Conservation (phyloP, 2,329 filamentous ascomycete genomes). For the Hypocrella siamensis region DNA sequence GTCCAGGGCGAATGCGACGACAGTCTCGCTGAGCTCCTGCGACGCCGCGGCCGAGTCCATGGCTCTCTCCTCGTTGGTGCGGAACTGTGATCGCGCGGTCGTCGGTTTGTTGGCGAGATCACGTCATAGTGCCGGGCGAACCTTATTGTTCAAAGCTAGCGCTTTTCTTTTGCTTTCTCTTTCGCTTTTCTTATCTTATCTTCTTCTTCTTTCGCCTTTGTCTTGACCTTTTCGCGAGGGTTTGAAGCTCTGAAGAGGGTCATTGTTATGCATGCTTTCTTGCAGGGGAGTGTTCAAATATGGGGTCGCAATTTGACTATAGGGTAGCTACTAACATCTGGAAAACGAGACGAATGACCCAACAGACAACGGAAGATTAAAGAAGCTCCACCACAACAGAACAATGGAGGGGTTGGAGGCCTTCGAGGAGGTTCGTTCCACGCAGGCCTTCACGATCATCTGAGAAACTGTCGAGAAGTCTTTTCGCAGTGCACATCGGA, state of each 20-base stretch:
- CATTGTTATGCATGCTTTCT: neutral
- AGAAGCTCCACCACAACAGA: neutral
- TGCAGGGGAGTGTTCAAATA: neutral
- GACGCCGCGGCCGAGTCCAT: slow-evolving; percentile 17
- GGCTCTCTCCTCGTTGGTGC: slow-evolving; percentile 2
- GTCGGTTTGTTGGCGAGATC: too few species aligned
- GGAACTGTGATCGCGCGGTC: too few species aligned
- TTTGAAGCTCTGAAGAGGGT: too few species aligned
- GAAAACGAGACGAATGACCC: neutral
- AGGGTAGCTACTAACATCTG: neutral
- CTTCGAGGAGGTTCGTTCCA: neutral
- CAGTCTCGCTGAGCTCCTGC: slow-evolving; percentile 20
- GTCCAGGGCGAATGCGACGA: slow-evolving; percentile 23
- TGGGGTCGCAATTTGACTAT: neutral
- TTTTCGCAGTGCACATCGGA: too few species aligned
- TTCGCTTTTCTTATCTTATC: neutral
- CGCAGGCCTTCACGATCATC: neutral
- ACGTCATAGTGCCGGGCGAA: too few species aligned
- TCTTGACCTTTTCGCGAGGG: too few species aligned
- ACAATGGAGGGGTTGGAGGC: neutral
- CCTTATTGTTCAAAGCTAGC: neutral
- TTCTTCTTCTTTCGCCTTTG: too few species aligned
- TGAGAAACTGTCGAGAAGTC: too few species aligned
- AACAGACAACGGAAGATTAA: neutral
- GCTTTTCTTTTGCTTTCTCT: neutral